Evolutionary conservation across 768 basidiomycete genomes (phyloP).

Genomic region (Butyriboletus loyo): DNA sequence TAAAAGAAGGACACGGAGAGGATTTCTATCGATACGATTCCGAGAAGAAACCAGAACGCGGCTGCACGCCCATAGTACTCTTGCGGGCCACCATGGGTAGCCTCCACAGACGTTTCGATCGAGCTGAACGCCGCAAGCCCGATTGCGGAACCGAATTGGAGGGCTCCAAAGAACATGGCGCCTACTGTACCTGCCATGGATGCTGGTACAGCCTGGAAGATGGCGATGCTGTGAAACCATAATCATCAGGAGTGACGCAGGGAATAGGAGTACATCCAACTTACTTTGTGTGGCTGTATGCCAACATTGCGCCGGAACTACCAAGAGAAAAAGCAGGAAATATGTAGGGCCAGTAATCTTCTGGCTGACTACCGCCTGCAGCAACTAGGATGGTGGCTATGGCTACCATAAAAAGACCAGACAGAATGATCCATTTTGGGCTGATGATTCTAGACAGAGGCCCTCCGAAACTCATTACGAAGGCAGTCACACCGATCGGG

Average conservation of each 20-base stretch:
- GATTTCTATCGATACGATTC: constrained; percentile 31
- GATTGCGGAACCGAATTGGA: constrained; percentile 52
- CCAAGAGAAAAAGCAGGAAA: constrained; percentile 53
- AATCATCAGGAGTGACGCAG: background rate
- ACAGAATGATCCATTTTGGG: constrained; percentile 46
- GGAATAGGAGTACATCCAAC: constrained; percentile 9
- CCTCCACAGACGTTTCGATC: constrained; percentile 46
- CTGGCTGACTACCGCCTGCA: constrained; percentile 37
- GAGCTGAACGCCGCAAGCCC: constrained; percentile 48
- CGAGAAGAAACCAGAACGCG: constrained; percentile 44
- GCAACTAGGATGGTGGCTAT: constrained; percentile 41
- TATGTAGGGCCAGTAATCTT: constrained; percentile 44
- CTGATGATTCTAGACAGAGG: constrained; percentile 35
- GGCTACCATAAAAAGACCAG: constrained; percentile 38
- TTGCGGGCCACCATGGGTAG: constrained; percentile 27
- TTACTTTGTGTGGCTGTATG: constrained; percentile 49
- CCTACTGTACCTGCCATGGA: constrained; percentile 52
- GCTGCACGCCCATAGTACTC: constrained; percentile 42
- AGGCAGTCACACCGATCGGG: constrained; percentile 40
- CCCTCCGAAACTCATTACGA: constrained; percentile 39
- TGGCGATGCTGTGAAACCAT: constrained; percentile 42
- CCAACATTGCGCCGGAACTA: constrained; percentile 43
- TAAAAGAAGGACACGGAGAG: constrained; percentile 37
- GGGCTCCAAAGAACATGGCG: constrained; percentile 53
- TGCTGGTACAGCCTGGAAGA: constrained; percentile 46